Evolutionary conservation across 768 basidiomycete genomes (phyloP).

Genomic region (Lactarius trivialis): DNA sequence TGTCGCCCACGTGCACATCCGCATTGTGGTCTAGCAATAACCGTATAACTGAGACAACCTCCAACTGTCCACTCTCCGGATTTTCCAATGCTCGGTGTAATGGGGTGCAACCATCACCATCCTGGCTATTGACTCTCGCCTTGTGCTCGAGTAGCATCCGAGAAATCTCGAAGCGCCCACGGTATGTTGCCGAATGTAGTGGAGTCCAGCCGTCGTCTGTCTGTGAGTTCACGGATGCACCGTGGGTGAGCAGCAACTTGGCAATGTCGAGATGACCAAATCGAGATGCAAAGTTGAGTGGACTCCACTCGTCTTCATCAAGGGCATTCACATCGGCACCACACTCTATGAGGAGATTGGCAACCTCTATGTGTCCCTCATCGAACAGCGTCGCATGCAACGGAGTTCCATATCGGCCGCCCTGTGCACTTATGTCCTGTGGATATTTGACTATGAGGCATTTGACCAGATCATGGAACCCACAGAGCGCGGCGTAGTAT

Average conservation of each 20-base stretch:
- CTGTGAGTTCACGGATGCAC: not conserved
- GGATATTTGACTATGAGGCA: not conserved
- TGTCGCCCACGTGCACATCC: not conserved
- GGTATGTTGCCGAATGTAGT: not conserved
- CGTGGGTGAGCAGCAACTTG: not conserved
- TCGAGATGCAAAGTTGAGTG: not conserved
- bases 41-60: not conserved
- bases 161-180: not conserved
- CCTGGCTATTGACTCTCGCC: not conserved
- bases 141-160: not conserved
- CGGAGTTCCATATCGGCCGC: not conserved
- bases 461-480: not conserved
- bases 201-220: not conserved
- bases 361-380: not conserved
- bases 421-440: not conserved
- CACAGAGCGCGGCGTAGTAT: not conserved
- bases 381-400: not conserved
- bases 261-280: not conserved
- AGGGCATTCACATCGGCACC: not conserved
- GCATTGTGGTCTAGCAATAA: not conserved
- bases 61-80: not conserved
- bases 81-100: not conserved
- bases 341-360: not conserved
- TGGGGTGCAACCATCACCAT: not conserved
- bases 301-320: not conserved